Percentiles rank a stretch among this genome's conserved stretches.
These are phyloP conservation scores for Basipetospora chlamydospora DNA, from an alignment of 2,329 filamentous ascomycete genomes.

Conservation along the genomic window DNA sequence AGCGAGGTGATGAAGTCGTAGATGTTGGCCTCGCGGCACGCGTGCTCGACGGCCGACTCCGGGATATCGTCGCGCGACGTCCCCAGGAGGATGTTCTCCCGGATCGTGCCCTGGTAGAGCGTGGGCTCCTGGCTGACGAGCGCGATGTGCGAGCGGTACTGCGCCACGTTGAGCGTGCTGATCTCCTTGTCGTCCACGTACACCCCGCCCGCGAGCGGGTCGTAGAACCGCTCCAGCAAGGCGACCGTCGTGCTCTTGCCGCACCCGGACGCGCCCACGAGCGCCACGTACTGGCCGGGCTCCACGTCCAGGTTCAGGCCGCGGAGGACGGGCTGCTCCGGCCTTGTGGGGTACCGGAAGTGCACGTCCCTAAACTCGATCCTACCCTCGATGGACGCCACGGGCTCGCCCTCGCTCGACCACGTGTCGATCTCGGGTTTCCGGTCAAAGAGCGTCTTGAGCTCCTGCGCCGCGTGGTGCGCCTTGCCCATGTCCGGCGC, in stretches of 20 bases:
- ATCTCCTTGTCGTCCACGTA: slow-evolving; percentile 77
- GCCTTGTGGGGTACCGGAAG: slow-evolving; percentile 84
- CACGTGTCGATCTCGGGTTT: slow-evolving; percentile 71
- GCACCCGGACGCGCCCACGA: slow-evolving; percentile 88
- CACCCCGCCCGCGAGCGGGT: slow-evolving; percentile 66
- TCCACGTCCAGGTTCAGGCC: slow-evolving; percentile 62
- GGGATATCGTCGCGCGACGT: slow-evolving; percentile 49
- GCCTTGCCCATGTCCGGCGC: slow-evolving; percentile 90
- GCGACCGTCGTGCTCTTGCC: slow-evolving; percentile 92
- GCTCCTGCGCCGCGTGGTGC: slow-evolving; percentile 63
- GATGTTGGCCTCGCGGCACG: slow-evolving; percentile 82
- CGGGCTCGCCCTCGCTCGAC: slow-evolving; percentile 50
- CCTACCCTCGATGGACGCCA: slow-evolving; percentile 54
- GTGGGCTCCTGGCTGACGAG: slow-evolving; percentile 92
- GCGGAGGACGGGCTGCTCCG: slow-evolving; percentile 81
- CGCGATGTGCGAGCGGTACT: slow-evolving; percentile 71
- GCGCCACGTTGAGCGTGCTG: slow-evolving; percentile 64
- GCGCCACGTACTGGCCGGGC: slow-evolving; percentile 70
- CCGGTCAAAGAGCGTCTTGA: slow-evolving; percentile 74
- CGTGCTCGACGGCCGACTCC: slow-evolving; percentile 60
- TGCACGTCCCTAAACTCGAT: slow-evolving; percentile 88
- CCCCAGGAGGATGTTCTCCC: slow-evolving; percentile 79
- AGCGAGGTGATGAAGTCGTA: slow-evolving; percentile 82
- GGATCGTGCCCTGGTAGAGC: slow-evolving; percentile 81
- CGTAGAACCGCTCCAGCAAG: slow-evolving; percentile 86